phyloP scores from a whole-genome alignment of 164 flowering plant species.

The Magnolia officinalis region DNA sequence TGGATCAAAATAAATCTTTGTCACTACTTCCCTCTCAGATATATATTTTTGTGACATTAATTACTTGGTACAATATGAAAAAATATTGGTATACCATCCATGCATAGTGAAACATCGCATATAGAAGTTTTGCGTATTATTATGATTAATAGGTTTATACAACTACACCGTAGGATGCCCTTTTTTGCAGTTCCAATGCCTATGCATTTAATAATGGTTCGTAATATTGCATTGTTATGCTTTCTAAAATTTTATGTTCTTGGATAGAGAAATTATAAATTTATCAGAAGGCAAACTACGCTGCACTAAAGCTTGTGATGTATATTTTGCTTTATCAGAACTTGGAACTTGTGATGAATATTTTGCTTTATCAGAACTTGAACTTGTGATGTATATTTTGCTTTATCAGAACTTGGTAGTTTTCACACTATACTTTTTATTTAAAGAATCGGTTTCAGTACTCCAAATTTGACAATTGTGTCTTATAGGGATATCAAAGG shows the following conservation, averaged over 20 bases:
- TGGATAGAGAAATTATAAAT: background rate
- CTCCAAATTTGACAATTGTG: conserved; percentile 1
- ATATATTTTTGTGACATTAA: no score
- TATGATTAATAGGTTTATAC: no score
- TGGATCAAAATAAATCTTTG: background rate
- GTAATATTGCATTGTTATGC: background rate
- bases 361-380: no score
- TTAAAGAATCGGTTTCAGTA: background rate
- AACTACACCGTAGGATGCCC: background rate
- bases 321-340: background rate
- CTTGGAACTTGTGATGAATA: background rate
- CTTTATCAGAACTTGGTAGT: background rate
- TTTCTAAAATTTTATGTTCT: background rate
- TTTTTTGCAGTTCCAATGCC: background rate
- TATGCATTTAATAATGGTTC: background rate
- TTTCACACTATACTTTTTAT: background rate
- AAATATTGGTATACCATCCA: no score
- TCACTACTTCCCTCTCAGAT: no score
- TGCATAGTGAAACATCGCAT: no score
- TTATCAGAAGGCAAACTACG: background rate
- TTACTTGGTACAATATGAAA: no score
- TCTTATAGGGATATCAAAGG: conserved; percentile 88
- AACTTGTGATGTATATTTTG: background rate
- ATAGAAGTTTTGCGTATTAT: no score
- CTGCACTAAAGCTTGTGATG: background rate